Percentiles rank a stretch among this genome's conserved stretches.
Evolutionary conservation across 169 alveolate species (phyloP).

Genomic region (Perkinsus chesapeaki): DNA sequence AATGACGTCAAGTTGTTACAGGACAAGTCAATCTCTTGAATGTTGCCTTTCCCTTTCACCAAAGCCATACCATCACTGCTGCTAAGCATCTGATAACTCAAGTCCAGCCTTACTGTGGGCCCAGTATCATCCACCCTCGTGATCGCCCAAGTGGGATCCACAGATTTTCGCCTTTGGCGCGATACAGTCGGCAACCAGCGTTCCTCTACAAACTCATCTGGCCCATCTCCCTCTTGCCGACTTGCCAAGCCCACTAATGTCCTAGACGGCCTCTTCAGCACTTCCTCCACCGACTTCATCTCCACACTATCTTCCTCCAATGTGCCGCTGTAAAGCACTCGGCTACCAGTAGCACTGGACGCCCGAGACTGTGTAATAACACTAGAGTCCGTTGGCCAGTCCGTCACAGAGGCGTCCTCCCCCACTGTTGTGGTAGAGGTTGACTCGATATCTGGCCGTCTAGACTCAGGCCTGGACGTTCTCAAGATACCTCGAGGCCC

Average conservation of each 20-base stretch:
- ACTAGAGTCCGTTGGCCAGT: background rate
- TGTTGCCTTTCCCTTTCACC: background rate
- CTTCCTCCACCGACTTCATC: too few species aligned
- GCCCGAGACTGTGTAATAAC: too few species aligned
- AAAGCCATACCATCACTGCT: background rate
- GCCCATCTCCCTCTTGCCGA: too few species aligned
- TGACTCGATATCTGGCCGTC: background rate
- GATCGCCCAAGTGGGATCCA: background rate
- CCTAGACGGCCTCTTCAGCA: too few species aligned
- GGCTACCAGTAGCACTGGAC: too few species aligned
- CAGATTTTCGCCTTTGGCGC: background rate
- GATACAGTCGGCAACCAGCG: background rate
- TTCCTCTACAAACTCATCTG: background rate
- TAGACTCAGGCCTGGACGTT: background rate
- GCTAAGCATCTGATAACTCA: background rate
- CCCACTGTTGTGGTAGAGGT: background rate
- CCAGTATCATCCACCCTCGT: background rate
- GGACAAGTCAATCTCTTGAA: background rate
- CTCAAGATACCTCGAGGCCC: background rate
- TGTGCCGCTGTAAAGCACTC: too few species aligned
- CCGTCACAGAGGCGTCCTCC: background rate
- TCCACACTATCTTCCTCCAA: too few species aligned
- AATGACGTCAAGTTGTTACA: background rate
- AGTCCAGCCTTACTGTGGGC: background rate
- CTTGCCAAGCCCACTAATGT: too few species aligned